Conservation (phyloP, 169 alveolate genomes). For the Cryptosporidium ryanae region DNA sequence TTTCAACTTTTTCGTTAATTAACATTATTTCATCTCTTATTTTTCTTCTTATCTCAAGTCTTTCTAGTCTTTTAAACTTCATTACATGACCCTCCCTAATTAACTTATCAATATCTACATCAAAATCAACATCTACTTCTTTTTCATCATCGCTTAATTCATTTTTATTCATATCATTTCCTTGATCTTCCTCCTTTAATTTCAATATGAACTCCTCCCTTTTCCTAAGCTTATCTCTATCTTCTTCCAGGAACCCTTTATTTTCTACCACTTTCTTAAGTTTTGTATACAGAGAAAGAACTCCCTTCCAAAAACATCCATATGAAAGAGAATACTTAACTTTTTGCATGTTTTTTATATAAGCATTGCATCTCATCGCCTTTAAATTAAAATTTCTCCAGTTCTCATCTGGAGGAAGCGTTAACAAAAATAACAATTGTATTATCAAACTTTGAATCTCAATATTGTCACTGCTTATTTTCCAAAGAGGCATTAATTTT, state of each 20-base stretch:
- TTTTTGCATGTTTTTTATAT: conserved; percentile 32
- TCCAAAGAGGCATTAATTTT: conserved; percentile 58
- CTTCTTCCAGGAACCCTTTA: conserved; percentile 41
- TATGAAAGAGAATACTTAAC: conserved; percentile 39
- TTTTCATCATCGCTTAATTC: not conserved
- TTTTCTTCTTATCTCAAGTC: conserved; percentile 44
- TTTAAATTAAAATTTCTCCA: conserved; percentile 54
- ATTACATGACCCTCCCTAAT: not conserved
- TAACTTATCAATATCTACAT: not conserved
- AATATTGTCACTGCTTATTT: conserved; percentile 23
- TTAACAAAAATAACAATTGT: conserved; percentile 59
- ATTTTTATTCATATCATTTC: too few relatives aligned
- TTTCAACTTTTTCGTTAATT: conserved; percentile 53
- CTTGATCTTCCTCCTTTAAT: conserved; percentile 12
- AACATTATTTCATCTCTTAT: conserved; percentile 51
- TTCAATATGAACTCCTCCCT: conserved; percentile 11
- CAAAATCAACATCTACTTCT: not conserved
- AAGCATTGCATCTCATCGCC: conserved; percentile 36
- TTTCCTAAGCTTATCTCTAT: conserved; percentile 2
- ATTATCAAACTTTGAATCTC: conserved; percentile 64
- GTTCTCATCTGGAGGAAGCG: conserved; percentile 63
- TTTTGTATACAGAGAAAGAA: conserved; percentile 24
- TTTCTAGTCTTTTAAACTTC: conserved; percentile 24
- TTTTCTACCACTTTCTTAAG: conserved; percentile 22
- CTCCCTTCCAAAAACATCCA: conserved; percentile 30